These are phyloP conservation scores for Candida germanica DNA, from an alignment of 805 yeast genomes.

Conservation along the genomic window DNA sequence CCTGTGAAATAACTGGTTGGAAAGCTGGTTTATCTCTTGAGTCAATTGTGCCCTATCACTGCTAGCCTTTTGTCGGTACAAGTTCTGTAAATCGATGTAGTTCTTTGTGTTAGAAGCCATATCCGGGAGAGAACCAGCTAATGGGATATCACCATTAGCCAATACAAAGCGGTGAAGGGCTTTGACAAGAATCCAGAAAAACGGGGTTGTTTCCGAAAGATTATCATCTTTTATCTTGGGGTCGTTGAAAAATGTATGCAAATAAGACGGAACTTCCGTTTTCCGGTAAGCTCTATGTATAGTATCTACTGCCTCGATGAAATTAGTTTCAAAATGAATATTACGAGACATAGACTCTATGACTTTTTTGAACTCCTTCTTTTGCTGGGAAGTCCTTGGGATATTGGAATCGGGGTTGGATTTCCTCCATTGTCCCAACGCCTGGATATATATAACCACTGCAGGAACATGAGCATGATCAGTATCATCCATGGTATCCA, in stretches of 20 bases:
- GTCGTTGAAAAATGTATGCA: constrained; percentile 22
- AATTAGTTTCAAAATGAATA: constrained; percentile 50
- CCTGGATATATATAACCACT: constrained; percentile 57
- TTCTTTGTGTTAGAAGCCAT: constrained; percentile 75
- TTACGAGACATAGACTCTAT: constrained; percentile 41
- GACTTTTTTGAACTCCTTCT: constrained; percentile 34
- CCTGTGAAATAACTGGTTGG: constrained; percentile 16
- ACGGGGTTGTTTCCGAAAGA: constrained; percentile 17
- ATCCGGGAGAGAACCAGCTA: constrained; percentile 77
- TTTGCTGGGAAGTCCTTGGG: constrained; percentile 40
- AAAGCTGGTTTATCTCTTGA: constrained; percentile 26
- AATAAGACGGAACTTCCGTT: constrained; percentile 32
- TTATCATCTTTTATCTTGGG: constrained; percentile 16
- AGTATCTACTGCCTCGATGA: constrained; percentile 35
- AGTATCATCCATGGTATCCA: constrained; percentile 42
- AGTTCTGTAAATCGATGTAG: constrained; percentile 54
- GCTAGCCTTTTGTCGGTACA: constrained; percentile 56
- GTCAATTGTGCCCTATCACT: constrained; percentile 45
- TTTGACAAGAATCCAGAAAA: constrained; percentile 61
- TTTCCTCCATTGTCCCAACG: constrained; percentile 41
- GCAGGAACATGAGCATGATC: constrained; percentile 68
- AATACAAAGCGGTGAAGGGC: constrained; percentile 53
- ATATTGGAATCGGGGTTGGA: constrained; percentile 18
- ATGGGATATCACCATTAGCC: constrained; percentile 49
- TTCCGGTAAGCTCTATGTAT: constrained; percentile 36